Evolutionary conservation across 805 yeast species (phyloP), one percentile per base, ranked within the genome.

Genomic region (Pichia californica): DNA sequence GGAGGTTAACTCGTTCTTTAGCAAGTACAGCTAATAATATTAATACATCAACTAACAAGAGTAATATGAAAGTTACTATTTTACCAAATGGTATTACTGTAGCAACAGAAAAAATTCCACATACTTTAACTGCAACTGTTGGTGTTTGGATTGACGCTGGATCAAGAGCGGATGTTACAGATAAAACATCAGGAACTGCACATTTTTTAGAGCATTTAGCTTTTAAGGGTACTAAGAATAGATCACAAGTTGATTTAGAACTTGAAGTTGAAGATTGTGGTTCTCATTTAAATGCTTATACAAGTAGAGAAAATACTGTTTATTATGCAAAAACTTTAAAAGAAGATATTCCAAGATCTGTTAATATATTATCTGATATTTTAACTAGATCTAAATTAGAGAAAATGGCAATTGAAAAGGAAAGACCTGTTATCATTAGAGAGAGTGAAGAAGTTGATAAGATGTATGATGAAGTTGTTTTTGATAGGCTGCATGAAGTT

Each of bases 81-180:
- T 70, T 93, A 41, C 69, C 81, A n/a, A 93, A 93, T 61, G 99
- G 99, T 3, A 66, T 93, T 35, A 91, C 97, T 0, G 96, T 91
- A 31, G 99, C 98, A 43, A 76, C 94, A 36, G 98, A 93, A 61
- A 58, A 73, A 35, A 78, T 85, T 60, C 98, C 98, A 10, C 81
- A 84, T 49, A 81, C 94, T 7, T 74, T 83, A 53, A 88, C 97
- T 35, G 98, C 99, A 48, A 93, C 99, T 2, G 96, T 93, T 13
- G 99, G 98, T 3, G 91, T 93, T 43, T 94, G 96, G 91, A 88
- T 93, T 49, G 96, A 93, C 66, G 96, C 99, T 32, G 99, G 99
- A 3, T 89, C 97, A 3, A 74, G 99, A 49, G 98, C 98, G 4
- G 99, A 93, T 65, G 83, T 79, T 56, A 71, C 71, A 36, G 79